Conservation (phyloP, 805 yeast species). For the Jamesozyma gamospora region DNA sequence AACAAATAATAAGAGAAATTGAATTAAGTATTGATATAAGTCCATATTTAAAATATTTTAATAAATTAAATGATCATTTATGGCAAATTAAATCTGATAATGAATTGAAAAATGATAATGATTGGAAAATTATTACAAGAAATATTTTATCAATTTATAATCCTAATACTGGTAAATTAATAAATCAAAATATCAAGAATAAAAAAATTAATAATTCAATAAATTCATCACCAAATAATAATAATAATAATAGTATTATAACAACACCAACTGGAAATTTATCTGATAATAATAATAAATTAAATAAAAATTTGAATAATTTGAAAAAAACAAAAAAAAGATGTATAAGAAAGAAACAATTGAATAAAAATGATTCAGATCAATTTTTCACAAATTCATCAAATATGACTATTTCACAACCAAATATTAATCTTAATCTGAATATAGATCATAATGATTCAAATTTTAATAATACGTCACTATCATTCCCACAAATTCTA, state of each 20-base stretch:
- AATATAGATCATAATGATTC: slow-evolving; percentile 7
- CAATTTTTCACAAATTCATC: too few species aligned
- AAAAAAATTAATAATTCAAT: slow-evolving; percentile 3
- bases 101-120: slow-evolving; percentile 18
- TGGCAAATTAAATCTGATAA: slow-evolving; percentile 25
- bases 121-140: slow-evolving; percentile 23
- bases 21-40: slow-evolving; percentile 23
- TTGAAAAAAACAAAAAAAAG: slow-evolving; percentile 9
- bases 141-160: slow-evolving; percentile 22
- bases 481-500: slow-evolving; percentile 23
- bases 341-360: slow-evolving; percentile 5
- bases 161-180: slow-evolving; percentile 20
- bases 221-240: slow-evolving; percentile 12
- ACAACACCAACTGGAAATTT: slow-evolving; percentile 1
- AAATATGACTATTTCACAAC: background rate
- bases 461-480: slow-evolving; percentile 11
- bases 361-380: background rate
- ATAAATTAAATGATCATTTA: slow-evolving; percentile 17
- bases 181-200: slow-evolving; percentile 10
- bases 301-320: background rate
- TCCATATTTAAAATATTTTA: slow-evolving; percentile 26
- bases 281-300: slow-evolving; percentile 1
- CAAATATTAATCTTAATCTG: background rate
- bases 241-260: slow-evolving; percentile 16
- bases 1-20: slow-evolving; percentile 28